phyloP scores from a whole-genome alignment of 1,139 yeast genomes.

The Hansenula sp. region DNA sequence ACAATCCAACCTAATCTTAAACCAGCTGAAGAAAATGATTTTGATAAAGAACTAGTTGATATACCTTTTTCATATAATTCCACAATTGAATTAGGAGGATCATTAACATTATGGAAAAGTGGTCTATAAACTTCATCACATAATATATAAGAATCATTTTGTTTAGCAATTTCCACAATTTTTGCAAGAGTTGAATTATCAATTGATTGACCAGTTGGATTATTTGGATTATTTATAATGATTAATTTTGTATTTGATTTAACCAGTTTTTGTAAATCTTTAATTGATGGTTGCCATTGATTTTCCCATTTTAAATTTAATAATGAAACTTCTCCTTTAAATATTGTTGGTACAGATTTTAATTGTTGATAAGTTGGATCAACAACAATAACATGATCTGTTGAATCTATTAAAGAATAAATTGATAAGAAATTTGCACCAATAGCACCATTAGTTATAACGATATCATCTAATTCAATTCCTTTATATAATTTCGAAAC shows the following conservation, averaged over 20 bases:
- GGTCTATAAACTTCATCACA: constrained; percentile 60
- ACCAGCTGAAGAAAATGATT: constrained; percentile 54
- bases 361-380: constrained; percentile 53
- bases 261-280: constrained; percentile 28
- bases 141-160: constrained; percentile 33
- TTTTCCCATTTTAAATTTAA: constrained; percentile 32
- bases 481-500: constrained; percentile 36
- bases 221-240: constrained; percentile 50
- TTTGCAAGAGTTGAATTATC: constrained; percentile 29
- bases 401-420: constrained; percentile 42
- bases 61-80: constrained; percentile 41
- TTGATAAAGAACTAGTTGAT: constrained; percentile 49
- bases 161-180: constrained; percentile 37
- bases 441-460: constrained; percentile 55
- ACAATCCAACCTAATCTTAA: constrained; percentile 53
- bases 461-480: constrained; percentile 26
- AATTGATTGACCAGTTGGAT: constrained; percentile 51
- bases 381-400: constrained; percentile 46
- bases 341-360: constrained; percentile 44
- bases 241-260: constrained; percentile 38
- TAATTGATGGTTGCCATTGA: constrained; percentile 35
- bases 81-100: constrained; percentile 37
- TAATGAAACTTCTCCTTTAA: constrained; percentile 40
- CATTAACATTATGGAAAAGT: constrained; percentile 35
- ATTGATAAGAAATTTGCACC: constrained; percentile 50